Percentiles rank a stretch among this genome's conserved stretches.
phyloP scores from a whole-genome alignment of 306 rosid species.

The peach (Prunus persica) region DNA sequence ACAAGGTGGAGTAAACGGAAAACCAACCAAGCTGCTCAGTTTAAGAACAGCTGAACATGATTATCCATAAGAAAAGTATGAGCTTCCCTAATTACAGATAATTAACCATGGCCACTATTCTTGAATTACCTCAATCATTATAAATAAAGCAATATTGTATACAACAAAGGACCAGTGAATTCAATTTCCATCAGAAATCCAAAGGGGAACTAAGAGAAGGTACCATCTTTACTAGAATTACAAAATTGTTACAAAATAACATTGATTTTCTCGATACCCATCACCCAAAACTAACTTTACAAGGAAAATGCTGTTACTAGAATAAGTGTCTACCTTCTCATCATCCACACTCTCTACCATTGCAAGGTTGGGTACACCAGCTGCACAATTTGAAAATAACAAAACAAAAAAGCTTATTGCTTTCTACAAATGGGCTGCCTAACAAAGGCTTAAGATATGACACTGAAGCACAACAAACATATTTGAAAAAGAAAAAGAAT shows the following conservation, averaged over 20 bases:
- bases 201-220: background rate
- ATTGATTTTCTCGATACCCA: background rate
- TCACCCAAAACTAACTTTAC: background rate
- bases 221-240: background rate
- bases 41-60: background rate
- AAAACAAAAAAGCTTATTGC: background rate
- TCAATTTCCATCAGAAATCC: background rate
- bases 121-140: background rate
- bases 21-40: background rate
- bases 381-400: constrained; percentile 29
- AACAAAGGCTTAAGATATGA: background rate
- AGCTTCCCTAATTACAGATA: background rate
- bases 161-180: background rate
- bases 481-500: background rate
- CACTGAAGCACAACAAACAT: background rate
- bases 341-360: constrained; percentile 82
- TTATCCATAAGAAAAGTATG: background rate
- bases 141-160: background rate
- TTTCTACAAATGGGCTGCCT: background rate
- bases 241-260: background rate
- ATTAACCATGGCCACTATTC: background rate
- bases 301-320: background rate
- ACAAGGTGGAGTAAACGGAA: background rate
- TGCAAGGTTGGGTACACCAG: constrained; percentile 77
- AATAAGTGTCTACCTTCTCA: constrained; percentile 52